Conservation (phyloP, 257 asterid genomes). For the Verbascum thapsus region DNA sequence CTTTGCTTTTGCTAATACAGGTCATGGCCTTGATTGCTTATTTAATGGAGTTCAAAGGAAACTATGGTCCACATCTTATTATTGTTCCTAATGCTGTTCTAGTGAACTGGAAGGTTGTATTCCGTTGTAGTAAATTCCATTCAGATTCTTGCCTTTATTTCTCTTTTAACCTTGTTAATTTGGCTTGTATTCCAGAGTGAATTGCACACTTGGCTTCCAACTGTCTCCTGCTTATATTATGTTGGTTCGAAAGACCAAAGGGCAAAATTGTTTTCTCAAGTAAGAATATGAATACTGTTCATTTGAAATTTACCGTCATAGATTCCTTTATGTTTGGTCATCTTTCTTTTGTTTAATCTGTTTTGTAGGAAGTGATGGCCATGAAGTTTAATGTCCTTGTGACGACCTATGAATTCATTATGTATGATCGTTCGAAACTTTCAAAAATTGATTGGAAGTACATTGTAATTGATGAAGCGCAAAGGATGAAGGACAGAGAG, state of each 20-base stretch:
- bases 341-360: slow-evolving; percentile 32
- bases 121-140: slow-evolving; percentile 25
- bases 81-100: slow-evolving; percentile 99
- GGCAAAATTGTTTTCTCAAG: slow-evolving; percentile 89
- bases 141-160: slow-evolving; percentile 19
- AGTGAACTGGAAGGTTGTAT: slow-evolving; percentile 95
- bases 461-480: slow-evolving; percentile 98
- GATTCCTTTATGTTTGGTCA: slow-evolving; percentile 20
- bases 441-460: slow-evolving; percentile 98
- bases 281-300: slow-evolving; percentile 44
- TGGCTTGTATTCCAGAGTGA: slow-evolving; percentile 70
- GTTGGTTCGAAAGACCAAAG: slow-evolving; percentile 93
- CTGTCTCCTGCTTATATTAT: slow-evolving; percentile 90
- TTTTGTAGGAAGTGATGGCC: slow-evolving; percentile 80
- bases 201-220: slow-evolving; percentile 93
- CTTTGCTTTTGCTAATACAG: slow-evolving; percentile 43
- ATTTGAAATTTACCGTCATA: slow-evolving; percentile 23
- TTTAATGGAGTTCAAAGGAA: slow-evolving; percentile 97
- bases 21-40: slow-evolving; percentile 97
- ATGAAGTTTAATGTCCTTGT: slow-evolving; percentile 97
- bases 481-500: slow-evolving; percentile 98
- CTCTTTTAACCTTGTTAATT: slow-evolving; percentile 32
- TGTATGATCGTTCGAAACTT: slow-evolving; percentile 97
- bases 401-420: slow-evolving; percentile 95
- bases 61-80: slow-evolving; percentile 98